Evolutionary conservation across 192 early-diverging fungal species (phyloP), one percentile per base, ranked within the genome.

Genomic region (Allomyces arbusculus): DNA sequence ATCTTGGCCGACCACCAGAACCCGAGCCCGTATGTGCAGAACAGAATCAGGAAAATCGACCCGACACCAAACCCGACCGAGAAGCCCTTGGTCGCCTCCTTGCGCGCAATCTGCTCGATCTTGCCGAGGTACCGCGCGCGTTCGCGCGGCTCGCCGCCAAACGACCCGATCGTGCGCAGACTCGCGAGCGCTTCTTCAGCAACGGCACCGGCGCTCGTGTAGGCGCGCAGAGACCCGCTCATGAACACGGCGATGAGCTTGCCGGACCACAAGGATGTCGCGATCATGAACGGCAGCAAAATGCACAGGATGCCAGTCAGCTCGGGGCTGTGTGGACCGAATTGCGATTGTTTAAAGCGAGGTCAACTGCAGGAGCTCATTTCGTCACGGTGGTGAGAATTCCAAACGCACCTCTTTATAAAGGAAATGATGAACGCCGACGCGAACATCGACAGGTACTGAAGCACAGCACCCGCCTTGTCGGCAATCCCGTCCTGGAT

Each of bases 151-250:
- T 93, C 81, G 5, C 82, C 84, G 68, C 83, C 83, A 74, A 97
- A 95, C 12, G 92, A 80, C 61, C 78, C 82, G n/a, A 97, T 87
- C n/a, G 92, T 97, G 61, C 89, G 82, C 61, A 95, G 88, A 22
- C 83, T 79, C 24, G 85, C 73, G 25, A 97, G 72, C 0, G 85
- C 89, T 70, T 97, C 88, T 69, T 90, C 84, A 2, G 91, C 94
- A 43, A 95, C 79, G 22, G 83, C 84, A 62, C 91, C 91, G 8
- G 92, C 92, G 26, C 74, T 78, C 19, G 88, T 91, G 69, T 92
- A 93, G 20, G 86, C 76, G 69, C 80, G 1, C 16, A 58, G 12
- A 1, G 50, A 1, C 1, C 16, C 20, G 12, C 5, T 3, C 50
- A n/a, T 20, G 16, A 58, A 14, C 3, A 4, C 20, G 50, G 20